phyloP scores from a whole-genome alignment of 106 monocot genomes.

The Hemerocallis citrina region DNA sequence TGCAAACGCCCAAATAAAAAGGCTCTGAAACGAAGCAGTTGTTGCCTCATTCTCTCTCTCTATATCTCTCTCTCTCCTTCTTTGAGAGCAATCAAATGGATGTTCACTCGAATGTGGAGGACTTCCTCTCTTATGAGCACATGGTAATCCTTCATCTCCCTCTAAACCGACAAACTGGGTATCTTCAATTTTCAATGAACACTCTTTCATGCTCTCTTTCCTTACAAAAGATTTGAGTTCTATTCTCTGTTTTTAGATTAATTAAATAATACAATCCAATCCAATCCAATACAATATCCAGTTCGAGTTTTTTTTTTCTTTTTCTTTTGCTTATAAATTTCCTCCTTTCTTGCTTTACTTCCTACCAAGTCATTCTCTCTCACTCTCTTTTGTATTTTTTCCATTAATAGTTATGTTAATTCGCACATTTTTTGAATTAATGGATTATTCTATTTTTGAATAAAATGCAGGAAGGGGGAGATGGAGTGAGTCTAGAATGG shows the following conservation, averaged over 20 bases:
- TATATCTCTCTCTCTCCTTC: not conserved
- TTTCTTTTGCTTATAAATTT: too few species aligned
- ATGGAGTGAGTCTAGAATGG: conserved; percentile 52
- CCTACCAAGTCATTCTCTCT: not conserved
- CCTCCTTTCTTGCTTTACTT: not conserved
- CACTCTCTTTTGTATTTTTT: not conserved
- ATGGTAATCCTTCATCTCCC: conserved; percentile 4
- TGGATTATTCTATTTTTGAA: not conserved
- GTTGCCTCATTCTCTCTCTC: not conserved
- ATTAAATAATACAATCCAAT: not conserved
- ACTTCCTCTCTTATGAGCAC: not conserved
- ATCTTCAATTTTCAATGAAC: not conserved
- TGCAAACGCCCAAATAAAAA: conserved; percentile 4
- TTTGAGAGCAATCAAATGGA: conserved; percentile 29
- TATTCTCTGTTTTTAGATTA: not conserved
- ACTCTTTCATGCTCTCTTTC: not conserved
- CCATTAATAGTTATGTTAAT: not conserved
- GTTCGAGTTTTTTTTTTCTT: not conserved
- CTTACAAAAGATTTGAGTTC: not conserved
- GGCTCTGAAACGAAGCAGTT: not conserved
- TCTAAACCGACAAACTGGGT: not conserved
- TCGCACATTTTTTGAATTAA: not conserved
- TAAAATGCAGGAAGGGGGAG: conserved; percentile 27
- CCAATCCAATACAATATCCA: not conserved
- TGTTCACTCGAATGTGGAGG: conserved; percentile 10